phyloP scores from a whole-genome alignment of 2,329 filamentous ascomycete genomes.

The Fusarium sp. region DNA sequence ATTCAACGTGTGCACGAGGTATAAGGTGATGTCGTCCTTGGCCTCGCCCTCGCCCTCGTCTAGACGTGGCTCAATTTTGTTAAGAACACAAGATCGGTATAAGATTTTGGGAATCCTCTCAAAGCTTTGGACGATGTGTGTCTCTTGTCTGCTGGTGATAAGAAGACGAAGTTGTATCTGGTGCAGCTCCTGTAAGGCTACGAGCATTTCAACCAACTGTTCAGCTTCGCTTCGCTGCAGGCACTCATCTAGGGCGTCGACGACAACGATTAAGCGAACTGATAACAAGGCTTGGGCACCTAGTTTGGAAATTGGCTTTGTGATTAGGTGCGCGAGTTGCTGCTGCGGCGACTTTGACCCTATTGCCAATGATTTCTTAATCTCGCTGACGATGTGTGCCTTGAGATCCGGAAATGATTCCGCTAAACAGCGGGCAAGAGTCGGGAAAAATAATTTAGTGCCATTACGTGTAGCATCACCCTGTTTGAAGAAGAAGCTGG shows the following conservation, averaged over 20 bases:
- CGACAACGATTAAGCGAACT: not conserved
- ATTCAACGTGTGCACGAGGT: not conserved
- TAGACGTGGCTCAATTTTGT: not conserved
- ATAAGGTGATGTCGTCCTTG: conserved; percentile 7
- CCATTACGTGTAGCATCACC: conserved; percentile 5
- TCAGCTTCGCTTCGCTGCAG: not conserved
- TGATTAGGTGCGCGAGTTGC: conserved; percentile 5
- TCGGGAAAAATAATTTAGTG: not conserved
- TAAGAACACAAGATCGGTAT: not conserved
- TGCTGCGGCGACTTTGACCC: not conserved
- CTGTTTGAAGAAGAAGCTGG: conserved; percentile 22
- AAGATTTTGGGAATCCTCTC: not conserved
- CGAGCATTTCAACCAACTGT: not conserved
- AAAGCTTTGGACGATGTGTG: not conserved
- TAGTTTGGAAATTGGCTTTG: not conserved
- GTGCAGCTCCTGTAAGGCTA: not conserved
- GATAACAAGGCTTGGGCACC: not conserved
- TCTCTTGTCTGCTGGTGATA: conserved; percentile 10
- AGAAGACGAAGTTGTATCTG: conserved; percentile 14
- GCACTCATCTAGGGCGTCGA: conserved; percentile 24
- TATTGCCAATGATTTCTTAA: not conserved
- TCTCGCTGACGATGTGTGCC: not conserved
- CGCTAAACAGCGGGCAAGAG: conserved; percentile 3
- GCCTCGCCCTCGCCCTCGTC: not conserved
- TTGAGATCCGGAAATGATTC: not conserved